phyloP scores from a whole-genome alignment of 208 protist species.

The Crithidia acanthocephali region DNA sequence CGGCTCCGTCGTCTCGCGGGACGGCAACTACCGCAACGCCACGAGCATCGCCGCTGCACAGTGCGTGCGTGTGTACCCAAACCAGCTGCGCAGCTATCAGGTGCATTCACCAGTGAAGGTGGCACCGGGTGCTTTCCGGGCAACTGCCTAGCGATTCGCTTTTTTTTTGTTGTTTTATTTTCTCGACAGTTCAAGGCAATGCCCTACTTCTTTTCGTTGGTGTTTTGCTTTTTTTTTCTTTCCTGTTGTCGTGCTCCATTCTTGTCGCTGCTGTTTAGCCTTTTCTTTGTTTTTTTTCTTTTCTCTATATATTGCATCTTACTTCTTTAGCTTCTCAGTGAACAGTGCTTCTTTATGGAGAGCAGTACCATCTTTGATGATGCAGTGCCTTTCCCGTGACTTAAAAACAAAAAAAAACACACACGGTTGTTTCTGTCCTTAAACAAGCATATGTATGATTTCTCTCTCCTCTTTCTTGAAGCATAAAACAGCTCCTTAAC shows the following conservation, averaged over 20 bases:
- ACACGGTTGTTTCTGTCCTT: no score
- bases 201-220: not conserved
- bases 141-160: not conserved
- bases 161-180: no score
- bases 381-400: no score
- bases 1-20: slow-evolving; percentile 39
- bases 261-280: no score
- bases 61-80: slow-evolving; percentile 35
- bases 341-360: no score
- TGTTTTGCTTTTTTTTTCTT: not conserved
- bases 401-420: no score
- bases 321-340: not conserved
- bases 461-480: no score
- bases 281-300: slow-evolving; percentile 10
- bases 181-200: not conserved
- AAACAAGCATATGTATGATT: no score
- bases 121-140: not conserved
- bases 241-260: no score
- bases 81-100: slow-evolving; percentile 17
- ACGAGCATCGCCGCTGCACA: slow-evolving; percentile 57
- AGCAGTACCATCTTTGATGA: no score
- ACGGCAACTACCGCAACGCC: slow-evolving; percentile 49
- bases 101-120: not conserved
- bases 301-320: slow-evolving; percentile 1
- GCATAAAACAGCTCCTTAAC: no score